phyloP scores from a whole-genome alignment of 108 stramenopile genomes.

The Schizochytrium sp. region DNA sequence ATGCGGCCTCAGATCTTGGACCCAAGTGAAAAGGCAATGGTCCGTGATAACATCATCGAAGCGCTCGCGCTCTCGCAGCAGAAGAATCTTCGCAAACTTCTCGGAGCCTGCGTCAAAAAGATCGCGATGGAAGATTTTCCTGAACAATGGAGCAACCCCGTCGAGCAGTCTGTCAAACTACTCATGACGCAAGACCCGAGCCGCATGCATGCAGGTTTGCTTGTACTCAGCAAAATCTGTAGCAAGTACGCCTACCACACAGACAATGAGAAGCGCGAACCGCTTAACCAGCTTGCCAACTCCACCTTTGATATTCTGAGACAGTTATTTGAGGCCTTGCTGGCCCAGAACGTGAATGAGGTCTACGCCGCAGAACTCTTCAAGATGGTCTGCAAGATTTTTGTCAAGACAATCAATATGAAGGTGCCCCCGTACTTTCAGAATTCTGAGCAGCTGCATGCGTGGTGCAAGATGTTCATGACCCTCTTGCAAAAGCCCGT shows the following conservation, averaged over 20 bases:
- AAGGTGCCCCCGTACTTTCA: neutral
- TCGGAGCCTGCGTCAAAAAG: slow-evolving; percentile 15
- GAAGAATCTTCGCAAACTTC: neutral
- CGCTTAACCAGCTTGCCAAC: neutral
- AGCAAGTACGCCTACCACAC: neutral
- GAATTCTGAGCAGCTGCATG: neutral
- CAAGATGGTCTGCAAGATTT: slow-evolving; percentile 35
- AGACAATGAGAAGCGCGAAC: neutral
- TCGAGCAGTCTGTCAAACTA: slow-evolving; percentile 1
- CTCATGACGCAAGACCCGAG: slow-evolving; percentile 25
- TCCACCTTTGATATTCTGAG: slow-evolving; percentile 35
- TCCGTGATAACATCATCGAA: slow-evolving; percentile 53
- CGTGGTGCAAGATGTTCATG: slow-evolving; percentile 17
- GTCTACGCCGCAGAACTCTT: slow-evolving; percentile 41
- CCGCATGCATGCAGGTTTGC: slow-evolving; percentile 20
- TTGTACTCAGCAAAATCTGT: slow-evolving; percentile 25
- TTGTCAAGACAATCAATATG: slow-evolving; percentile 16
- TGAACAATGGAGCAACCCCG: slow-evolving; percentile 2
- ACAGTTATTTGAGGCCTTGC: slow-evolving; percentile 2
- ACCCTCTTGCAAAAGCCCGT: neutral
- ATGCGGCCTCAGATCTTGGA: slow-evolving; percentile 14
- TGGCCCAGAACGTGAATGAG: slow-evolving; percentile 11
- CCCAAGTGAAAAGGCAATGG: slow-evolving; percentile 32
- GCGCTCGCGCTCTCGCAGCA: slow-evolving; percentile 35
- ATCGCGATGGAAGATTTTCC: slow-evolving; percentile 28